phyloP scores from a whole-genome alignment of 192 early-diverging fungal species.

The Podila epicladia region DNA sequence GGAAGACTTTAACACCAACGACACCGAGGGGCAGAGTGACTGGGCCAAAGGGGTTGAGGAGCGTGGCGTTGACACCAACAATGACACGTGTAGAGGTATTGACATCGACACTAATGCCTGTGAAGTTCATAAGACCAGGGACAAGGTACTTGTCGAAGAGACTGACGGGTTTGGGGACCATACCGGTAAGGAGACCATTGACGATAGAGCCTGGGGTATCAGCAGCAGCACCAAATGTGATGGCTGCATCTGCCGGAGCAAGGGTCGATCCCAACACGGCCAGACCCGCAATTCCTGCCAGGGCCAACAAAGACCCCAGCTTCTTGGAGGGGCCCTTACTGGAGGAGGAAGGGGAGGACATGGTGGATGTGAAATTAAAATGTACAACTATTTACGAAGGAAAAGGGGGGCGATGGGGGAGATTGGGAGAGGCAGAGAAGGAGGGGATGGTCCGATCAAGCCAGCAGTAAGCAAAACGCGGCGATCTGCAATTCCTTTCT shows the following conservation, averaged over 20 bases:
- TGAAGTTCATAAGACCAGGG: slow-evolving; percentile 47
- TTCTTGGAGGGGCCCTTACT: neutral
- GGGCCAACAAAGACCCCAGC: slow-evolving; percentile 31
- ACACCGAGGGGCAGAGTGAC: slow-evolving; percentile 15
- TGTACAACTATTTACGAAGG: neutral
- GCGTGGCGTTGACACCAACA: slow-evolving; percentile 15
- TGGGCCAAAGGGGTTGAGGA: slow-evolving; percentile 34
- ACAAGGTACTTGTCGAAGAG: slow-evolving; percentile 39
- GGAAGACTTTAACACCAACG: slow-evolving; percentile 14
- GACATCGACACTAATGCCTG: slow-evolving; percentile 9
- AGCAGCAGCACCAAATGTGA: slow-evolving; percentile 22
- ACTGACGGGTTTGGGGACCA: slow-evolving; percentile 45
- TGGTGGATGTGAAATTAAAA: neutral
- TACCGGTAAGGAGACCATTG: slow-evolving; percentile 17
- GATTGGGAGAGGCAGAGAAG: slow-evolving; percentile 5
- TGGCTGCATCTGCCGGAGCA: slow-evolving; percentile 42
- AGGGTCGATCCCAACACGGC: slow-evolving; percentile 24
- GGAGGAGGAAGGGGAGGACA: slow-evolving; percentile 1
- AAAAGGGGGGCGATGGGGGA: neutral
- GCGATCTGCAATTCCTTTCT: too few relatives aligned
- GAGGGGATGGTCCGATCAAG: neutral
- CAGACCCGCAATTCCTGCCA: slow-evolving; percentile 34
- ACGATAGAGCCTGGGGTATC: slow-evolving; percentile 40
- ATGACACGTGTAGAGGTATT: slow-evolving; percentile 32
- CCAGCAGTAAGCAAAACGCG: too few relatives aligned